Conservation (phyloP, 2,329 filamentous ascomycete species). For the Colletotrichum gigasporum region DNA sequence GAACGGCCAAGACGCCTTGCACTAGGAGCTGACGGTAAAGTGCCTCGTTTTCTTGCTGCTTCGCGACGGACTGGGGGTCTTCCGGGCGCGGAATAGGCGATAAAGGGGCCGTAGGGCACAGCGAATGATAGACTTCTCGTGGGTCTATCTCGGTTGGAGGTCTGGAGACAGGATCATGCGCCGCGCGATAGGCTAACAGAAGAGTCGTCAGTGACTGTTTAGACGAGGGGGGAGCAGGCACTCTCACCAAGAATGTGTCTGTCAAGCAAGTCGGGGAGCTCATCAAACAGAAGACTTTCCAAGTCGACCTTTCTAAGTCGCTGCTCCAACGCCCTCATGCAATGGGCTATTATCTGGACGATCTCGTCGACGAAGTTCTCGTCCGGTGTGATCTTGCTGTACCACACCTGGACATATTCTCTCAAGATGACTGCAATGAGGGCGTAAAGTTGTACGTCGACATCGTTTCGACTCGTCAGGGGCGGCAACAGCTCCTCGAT, state of each 20-base stretch:
- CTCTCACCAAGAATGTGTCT: slow-evolving; percentile 79
- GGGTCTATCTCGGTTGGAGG: slow-evolving; percentile 69
- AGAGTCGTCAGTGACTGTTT: not conserved
- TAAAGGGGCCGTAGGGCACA: slow-evolving; percentile 83
- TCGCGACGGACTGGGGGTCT: slow-evolving; percentile 58
- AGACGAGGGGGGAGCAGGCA: not conserved
- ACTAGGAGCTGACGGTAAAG: slow-evolving; percentile 90
- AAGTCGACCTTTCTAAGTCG: slow-evolving; percentile 84
- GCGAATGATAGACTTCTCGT: slow-evolving; percentile 81
- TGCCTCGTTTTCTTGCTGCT: slow-evolving; percentile 80
- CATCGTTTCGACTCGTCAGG: slow-evolving; percentile 91
- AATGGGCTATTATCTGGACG: slow-evolving; percentile 90
- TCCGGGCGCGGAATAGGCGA: slow-evolving; percentile 75
- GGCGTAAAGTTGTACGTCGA: slow-evolving; percentile 93
- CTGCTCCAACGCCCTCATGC: slow-evolving; percentile 87
- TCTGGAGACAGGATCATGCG: slow-evolving; percentile 66
- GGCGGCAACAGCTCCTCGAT: slow-evolving; percentile 88
- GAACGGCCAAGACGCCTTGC: slow-evolving; percentile 80
- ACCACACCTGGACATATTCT: slow-evolving; percentile 94
- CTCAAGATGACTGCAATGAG: slow-evolving; percentile 89
- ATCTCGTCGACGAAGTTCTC: slow-evolving; percentile 88
- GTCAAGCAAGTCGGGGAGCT: slow-evolving; percentile 84
- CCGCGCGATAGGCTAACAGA: slow-evolving; percentile 71
- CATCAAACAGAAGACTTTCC: slow-evolving; percentile 84
- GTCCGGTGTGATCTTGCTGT: slow-evolving; percentile 90